Conservation (phyloP, 257 asterid genomes). For the Solanum pinnatisectum region DNA sequence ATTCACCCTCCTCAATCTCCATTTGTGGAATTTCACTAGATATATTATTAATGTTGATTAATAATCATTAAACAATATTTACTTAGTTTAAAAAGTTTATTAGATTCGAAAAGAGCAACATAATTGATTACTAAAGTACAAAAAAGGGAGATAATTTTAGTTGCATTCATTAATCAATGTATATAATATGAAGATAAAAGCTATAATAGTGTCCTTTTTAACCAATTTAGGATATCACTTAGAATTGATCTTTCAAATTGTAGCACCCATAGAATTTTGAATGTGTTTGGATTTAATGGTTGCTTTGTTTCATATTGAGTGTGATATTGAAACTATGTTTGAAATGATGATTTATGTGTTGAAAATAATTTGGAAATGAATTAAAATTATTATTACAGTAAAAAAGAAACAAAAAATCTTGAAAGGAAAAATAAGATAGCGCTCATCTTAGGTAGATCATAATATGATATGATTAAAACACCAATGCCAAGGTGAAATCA, state of each 20-base stretch:
- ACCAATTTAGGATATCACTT: not conserved
- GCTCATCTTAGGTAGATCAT: not conserved
- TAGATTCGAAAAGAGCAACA: not conserved
- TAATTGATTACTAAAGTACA: not conserved
- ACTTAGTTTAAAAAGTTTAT: not conserved
- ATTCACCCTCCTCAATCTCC: not conserved
- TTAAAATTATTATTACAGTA: no score
- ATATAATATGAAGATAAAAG: not conserved
- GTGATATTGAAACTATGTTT: not conserved
- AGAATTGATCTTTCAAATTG: not conserved
- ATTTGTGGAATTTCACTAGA: not conserved
- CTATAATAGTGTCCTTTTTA: not conserved
- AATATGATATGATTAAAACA: rapidly evolving
- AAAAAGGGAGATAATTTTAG: not conserved
- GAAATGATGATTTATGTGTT: not conserved
- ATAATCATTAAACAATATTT: not conserved
- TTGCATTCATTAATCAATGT: not conserved
- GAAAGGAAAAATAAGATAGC: not conserved
- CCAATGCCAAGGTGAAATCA: rapidly evolving
- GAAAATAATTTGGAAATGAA: not conserved
- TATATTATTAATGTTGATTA: no score
- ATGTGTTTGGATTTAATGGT: not conserved
- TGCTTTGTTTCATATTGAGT: not conserved
- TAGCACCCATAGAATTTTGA: not conserved
- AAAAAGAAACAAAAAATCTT: not conserved